Base-by-base conservation (phyloP, 148 eudicot species). In the Fagopyrum homotropicum region DNA sequence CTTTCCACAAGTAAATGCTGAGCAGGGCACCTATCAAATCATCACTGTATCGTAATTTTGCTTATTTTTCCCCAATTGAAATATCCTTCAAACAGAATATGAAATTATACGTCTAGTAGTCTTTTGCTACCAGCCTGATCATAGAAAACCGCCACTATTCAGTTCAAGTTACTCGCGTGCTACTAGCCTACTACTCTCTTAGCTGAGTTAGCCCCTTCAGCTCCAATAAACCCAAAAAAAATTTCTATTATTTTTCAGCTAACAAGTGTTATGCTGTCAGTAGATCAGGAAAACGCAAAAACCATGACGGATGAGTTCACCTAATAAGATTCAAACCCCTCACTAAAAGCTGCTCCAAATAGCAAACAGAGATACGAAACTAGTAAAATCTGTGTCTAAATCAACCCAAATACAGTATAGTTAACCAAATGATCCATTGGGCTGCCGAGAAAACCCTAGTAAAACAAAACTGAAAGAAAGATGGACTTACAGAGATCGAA, bases 401-500 rank as follows among this genome's bases (percentile, higher is more conserved):
- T 50, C 54, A 50, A 7, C 54, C 6, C 54, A 9, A 9, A 50
- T 50, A 1, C 40, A 35, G 40, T 35, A 35, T 35, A 14, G 2
- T 3, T 50, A 9, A 50, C 3, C 16, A 35, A 35, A 1, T 35
- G 2, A 35, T 35, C 40, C 40, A 19, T 57, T 57, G 29, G 4
- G 63, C 17, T 3, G 22, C 2, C 63, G 22, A 57, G 63, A 26
- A 57, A 57, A 57, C 3, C 29, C 9, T 57, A 4, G 22, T 19
- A 30, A 35, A n/a, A 30, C n/a, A 2, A 35, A 68, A 30, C 0
- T 35, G 40, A 35, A 35, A 35, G 1, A 5, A 17, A 47, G 51
- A 45, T 9, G 64, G 22, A 83, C 92, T 86, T 83, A 88, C 92
- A 79, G 86, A 81, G 71, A 88, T 50, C 72, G 84, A 75, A 73